phyloP scores from a whole-genome alignment of 495 filamentous ascomycete genomes.

The Hyaloscypha hepaticicola region DNA sequence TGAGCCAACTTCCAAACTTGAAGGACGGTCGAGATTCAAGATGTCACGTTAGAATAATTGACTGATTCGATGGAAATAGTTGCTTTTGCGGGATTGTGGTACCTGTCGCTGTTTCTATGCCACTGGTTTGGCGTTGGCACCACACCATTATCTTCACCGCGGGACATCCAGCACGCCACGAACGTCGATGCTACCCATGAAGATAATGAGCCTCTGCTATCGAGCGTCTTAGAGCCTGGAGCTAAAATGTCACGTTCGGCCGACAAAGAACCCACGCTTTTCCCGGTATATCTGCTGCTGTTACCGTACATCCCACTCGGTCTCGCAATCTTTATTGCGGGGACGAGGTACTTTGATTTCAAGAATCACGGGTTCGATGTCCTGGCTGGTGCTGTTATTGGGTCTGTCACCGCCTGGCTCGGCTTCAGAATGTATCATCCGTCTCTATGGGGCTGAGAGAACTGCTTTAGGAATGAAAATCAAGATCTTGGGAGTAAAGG shows the following conservation, averaged over 20 bases:
- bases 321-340: constrained; percentile 5
- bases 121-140: too few species aligned
- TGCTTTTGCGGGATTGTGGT: too few species aligned
- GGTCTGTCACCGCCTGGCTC: background rate
- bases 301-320: constrained; percentile 4
- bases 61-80: too few species aligned
- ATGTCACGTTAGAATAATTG: too few species aligned
- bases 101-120: too few species aligned
- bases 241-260: background rate
- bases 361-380: constrained; percentile 4
- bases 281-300: constrained; percentile 1
- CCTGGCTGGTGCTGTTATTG: background rate
- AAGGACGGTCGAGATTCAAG: too few species aligned
- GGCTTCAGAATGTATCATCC: constrained; percentile 6
- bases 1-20: too few species aligned
- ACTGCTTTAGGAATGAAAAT: too few species aligned
- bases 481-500: too few species aligned
- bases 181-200: too few species aligned
- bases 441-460: constrained; percentile 2
- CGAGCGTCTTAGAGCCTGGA: background rate
- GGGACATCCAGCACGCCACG: too few species aligned
- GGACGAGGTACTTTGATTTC: constrained; percentile 3
- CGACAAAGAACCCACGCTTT: background rate
- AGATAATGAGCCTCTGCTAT: constrained; percentile 2
- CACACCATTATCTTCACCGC: too few species aligned